A percentile compares a stretch with the other conserved stretches of the same genome.
Conservation (phyloP, 768 basidiomycete species). For the Pholiota conissans region DNA sequence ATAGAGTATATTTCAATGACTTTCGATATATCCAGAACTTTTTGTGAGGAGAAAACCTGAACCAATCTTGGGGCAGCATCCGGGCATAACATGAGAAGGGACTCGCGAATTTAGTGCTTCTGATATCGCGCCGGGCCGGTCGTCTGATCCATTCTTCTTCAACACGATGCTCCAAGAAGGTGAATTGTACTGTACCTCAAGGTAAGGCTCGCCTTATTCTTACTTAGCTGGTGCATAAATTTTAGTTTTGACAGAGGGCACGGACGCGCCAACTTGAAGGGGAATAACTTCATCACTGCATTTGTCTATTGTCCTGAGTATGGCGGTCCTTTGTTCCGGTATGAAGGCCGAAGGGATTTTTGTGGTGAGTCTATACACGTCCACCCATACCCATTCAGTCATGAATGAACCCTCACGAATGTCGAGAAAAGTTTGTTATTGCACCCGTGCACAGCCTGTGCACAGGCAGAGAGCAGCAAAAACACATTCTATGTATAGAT, state of each 20-base stretch:
- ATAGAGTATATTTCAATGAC: too few relatives aligned
- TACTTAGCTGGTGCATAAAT: background rate
- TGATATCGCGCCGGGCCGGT: too few relatives aligned
- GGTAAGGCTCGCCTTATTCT: background rate
- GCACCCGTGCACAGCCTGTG: background rate
- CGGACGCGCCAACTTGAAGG: constrained; percentile 4
- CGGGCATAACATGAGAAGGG: too few relatives aligned
- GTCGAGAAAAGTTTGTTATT: background rate
- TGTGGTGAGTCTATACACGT: background rate
- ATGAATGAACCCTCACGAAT: background rate
- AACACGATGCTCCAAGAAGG: background rate
- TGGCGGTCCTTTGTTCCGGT: background rate
- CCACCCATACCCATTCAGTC: background rate
- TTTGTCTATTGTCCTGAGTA: background rate
- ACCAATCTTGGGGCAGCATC: too few relatives aligned
- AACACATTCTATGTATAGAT: too few relatives aligned
- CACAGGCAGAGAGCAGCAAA: background rate
- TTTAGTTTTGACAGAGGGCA: constrained; percentile 1
- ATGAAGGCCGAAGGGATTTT: background rate
- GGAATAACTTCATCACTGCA: background rate
- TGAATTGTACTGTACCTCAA: background rate
- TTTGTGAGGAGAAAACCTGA: too few relatives aligned
- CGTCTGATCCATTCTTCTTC: background rate
- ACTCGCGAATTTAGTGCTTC: too few relatives aligned
- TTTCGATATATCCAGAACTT: too few relatives aligned